These are phyloP conservation scores for Silene uniflora DNA, from an alignment of 148 eudicot species.

Conservation along the genomic window DNA sequence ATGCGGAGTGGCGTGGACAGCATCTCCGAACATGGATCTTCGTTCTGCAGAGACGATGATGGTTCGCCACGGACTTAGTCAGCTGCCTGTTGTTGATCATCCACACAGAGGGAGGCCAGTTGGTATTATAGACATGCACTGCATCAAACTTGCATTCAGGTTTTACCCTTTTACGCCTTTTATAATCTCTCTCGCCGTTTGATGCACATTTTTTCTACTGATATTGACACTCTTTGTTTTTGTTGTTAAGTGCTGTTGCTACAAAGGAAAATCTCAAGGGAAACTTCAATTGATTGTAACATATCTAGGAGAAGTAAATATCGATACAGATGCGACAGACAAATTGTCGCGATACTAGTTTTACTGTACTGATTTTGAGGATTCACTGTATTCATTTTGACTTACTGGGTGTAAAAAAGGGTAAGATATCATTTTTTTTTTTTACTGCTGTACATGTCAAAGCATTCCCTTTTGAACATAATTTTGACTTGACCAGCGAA, in stretches of 20 bases:
- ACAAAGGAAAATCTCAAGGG: conserved; percentile 40
- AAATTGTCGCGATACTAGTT: neutral
- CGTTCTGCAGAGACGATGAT: conserved; percentile 54
- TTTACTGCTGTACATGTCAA: too few species aligned
- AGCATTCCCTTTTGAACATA: too few species aligned
- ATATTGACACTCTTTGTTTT: neutral
- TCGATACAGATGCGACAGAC: neutral
- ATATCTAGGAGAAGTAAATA: neutral
- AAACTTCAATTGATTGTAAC: neutral
- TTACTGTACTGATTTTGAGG: neutral
- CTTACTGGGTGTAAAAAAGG: neutral
- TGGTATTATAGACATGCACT: conserved; percentile 80
- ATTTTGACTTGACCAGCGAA: too few species aligned
- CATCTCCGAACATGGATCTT: conserved; percentile 64
- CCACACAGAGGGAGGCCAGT: conserved; percentile 45
- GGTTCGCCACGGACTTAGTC: conserved; percentile 45
- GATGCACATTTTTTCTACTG: neutral
- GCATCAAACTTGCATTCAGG: conserved; percentile 78
- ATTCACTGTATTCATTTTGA: neutral
- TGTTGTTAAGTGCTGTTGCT: conserved; percentile 44
- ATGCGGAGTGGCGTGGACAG: conserved; percentile 38
- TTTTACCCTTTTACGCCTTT: conserved; percentile 17
- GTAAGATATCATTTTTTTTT: too few species aligned
- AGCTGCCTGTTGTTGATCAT: conserved; percentile 67
- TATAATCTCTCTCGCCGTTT: neutral